Percentiles rank a stretch among this genome's conserved stretches.
Conservation (phyloP, 768 basidiomycete genomes). For the Vishniacozyma victoriae region DNA sequence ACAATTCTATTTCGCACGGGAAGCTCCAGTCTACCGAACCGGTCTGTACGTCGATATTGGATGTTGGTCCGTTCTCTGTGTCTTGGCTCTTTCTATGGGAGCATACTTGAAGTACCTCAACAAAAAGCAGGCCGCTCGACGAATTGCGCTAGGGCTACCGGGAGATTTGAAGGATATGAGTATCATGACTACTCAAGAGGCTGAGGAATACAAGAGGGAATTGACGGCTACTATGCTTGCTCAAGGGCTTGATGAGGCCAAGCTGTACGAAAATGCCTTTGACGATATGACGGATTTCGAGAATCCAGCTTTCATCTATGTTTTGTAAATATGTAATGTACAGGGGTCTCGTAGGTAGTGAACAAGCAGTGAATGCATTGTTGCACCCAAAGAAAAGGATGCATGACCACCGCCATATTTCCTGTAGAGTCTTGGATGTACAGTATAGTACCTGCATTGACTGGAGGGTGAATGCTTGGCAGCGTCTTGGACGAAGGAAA, state of each 20-base stretch:
- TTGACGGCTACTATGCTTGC: conserved; percentile 16
- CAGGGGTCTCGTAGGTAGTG: neutral
- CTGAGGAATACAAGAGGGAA: conserved; percentile 37
- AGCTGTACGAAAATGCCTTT: conserved; percentile 29
- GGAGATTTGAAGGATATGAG: conserved; percentile 38
- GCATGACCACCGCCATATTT: too few relatives aligned
- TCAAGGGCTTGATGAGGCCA: conserved; percentile 13
- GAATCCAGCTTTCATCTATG: conserved; percentile 29
- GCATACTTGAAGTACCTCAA: conserved; percentile 36
- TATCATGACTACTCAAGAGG: conserved; percentile 39
- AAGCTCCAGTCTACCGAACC: conserved; percentile 36
- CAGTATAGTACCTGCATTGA: too few relatives aligned
- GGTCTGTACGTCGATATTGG: conserved; percentile 43
- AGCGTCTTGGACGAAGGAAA: too few relatives aligned
- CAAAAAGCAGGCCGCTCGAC: conserved; percentile 29
- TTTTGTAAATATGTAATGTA: conserved; percentile 9
- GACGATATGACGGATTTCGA: conserved; percentile 42
- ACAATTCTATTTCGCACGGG: conserved; percentile 36
- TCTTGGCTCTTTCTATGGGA: conserved; percentile 36
- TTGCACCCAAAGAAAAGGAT: too few relatives aligned
- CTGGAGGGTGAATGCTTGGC: too few relatives aligned
- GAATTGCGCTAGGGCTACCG: conserved; percentile 36
- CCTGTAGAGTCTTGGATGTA: too few relatives aligned
- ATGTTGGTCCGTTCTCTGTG: conserved; percentile 33
- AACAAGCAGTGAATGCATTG: neutral